phyloP scores from a whole-genome alignment of 2,329 filamentous ascomycete genomes.

The Hawksworthiomyces lignivorus region DNA sequence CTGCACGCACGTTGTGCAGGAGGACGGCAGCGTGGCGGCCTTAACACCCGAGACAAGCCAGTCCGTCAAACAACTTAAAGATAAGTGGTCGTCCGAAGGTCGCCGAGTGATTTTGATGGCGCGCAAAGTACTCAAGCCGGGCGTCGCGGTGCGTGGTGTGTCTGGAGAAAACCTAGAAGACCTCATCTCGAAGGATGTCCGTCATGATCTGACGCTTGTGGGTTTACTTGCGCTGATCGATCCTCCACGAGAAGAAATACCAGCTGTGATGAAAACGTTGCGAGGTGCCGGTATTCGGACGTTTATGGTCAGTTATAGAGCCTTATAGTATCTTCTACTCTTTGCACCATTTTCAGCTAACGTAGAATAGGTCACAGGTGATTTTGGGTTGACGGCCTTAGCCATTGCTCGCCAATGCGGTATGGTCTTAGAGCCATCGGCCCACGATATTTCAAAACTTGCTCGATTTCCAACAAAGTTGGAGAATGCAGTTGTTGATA shows the following conservation, averaged over 20 bases:
- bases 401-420: slow-evolving; percentile 67
- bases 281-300: slow-evolving; percentile 63
- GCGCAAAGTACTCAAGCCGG: slow-evolving; percentile 50
- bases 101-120: slow-evolving; percentile 61
- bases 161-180: no score
- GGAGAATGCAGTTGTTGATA: no score
- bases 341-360: no score
- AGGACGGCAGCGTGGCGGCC: slow-evolving; percentile 37
- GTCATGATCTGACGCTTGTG: slow-evolving; percentile 55
- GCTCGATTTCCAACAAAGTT: background rate
- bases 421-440: slow-evolving; percentile 47
- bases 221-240: slow-evolving; percentile 73
- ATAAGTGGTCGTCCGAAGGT: slow-evolving; percentile 60
- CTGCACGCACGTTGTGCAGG: slow-evolving; percentile 48
- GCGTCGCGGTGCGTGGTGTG: slow-evolving; percentile 37
- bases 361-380: no score
- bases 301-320: slow-evolving; percentile 80
- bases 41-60: slow-evolving; percentile 38
- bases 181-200: slow-evolving; percentile 44
- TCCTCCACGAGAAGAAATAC: slow-evolving; percentile 66
- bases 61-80: slow-evolving; percentile 51
- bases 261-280: slow-evolving; percentile 56
- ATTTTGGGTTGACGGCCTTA: slow-evolving; percentile 66
- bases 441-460: background rate
- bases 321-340: no score